These are phyloP conservation scores for Umbelopsis sp. DNA, from an alignment of 192 early-diverging fungal species.

Conservation along the genomic window DNA sequence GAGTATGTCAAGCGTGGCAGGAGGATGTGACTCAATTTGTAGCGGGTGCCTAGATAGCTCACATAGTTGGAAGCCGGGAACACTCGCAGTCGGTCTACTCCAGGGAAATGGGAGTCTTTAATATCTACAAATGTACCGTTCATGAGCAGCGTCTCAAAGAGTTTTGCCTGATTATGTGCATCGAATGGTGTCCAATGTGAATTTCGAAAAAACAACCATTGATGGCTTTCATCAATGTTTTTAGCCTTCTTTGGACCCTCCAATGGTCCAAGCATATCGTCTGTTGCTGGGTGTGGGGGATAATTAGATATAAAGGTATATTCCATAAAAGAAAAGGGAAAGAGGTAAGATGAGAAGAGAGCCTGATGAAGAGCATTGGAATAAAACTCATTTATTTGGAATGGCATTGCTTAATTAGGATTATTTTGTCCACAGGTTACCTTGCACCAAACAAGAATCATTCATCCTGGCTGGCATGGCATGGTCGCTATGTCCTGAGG, in stretches of 20 bases:
- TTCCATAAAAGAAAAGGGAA: constrained; percentile 2
- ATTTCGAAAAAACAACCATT: constrained; percentile 24
- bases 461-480: no score
- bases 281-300: neutral
- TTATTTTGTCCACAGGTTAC: no score
- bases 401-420: no score
- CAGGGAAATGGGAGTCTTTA: constrained; percentile 24
- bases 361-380: no score
- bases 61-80: constrained; percentile 24
- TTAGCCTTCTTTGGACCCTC: neutral
- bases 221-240: constrained; percentile 3
- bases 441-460: no score
- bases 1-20: constrained; percentile 2
- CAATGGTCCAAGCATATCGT: neutral
- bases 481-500: no score
- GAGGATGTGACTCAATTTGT: constrained; percentile 18
- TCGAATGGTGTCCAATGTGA: constrained; percentile 22
- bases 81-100: constrained; percentile 7
- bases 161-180: constrained; percentile 14
- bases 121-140: constrained; percentile 25
- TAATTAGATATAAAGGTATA: constrained; percentile 1
- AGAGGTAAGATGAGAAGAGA: neutral
- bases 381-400: no score
- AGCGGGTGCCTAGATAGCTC: constrained; percentile 21
- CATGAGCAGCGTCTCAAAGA: constrained; percentile 12